Base-by-base conservation (phyloP, 1,284 basidiomycete species). In the Marasmius tenuissimus region DNA sequence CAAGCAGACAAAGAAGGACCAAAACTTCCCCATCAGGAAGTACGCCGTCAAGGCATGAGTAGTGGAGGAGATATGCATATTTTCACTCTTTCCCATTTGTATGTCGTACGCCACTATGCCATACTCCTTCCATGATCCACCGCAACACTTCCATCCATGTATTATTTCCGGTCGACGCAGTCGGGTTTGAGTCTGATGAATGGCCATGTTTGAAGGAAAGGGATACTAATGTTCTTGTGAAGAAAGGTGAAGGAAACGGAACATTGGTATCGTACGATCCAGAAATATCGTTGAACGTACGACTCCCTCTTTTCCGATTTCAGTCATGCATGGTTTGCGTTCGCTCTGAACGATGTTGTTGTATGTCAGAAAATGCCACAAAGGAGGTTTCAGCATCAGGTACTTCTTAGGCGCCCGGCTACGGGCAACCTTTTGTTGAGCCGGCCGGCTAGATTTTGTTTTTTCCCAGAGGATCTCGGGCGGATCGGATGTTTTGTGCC, bases 1-100 rank as follows among this genome's bases (percentile, higher is more conserved):
- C 77, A 93, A 91, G 81, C 93, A 96, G 79, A 84, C 81, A 78
- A 98, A 98, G 92, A 94, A 92, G 85, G 89, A 94, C 67, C 85
- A 87, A 73, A 96, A 97, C 85, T 98, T 98, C 86, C 94, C 94
- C 33, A 74, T 81, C 71, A 83, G 92, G 74, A 93, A 91, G 79
- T 93, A 90, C 74, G 92, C 92, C 59, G 87, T 94, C 71, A 93
- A 90, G 83, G 92, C 91, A 83, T 91, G 77, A 86, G 72, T 63
- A 67, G 63, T 67, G 63, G 62, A 62, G 62, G 57, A 64, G 61
- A 63, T 45, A 40, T 55, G 53, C 50, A 38, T 50, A 22, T 64
- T 40, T 65, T 64, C 62, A 62, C 64, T 71, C 70, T 70, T 70
- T 75, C 69, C 62, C 68, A 65, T 72, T 72, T 60, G 60, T 42